phyloP scores from a whole-genome alignment of 345 rosid species.

The Boechera divaricarpa region DNA sequence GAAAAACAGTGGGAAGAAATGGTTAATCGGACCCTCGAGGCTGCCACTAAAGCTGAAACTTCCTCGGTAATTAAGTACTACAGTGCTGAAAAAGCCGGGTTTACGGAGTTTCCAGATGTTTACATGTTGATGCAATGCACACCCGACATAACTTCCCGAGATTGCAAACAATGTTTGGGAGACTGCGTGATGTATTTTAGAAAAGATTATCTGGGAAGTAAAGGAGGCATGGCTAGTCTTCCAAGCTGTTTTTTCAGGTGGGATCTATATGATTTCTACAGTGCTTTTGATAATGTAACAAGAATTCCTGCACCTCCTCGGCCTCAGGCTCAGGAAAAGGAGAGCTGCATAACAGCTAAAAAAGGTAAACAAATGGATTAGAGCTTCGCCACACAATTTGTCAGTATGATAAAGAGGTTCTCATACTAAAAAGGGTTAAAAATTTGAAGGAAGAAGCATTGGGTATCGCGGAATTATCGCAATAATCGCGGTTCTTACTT shows the following conservation, averaged over 20 bases:
- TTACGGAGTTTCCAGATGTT: neutral
- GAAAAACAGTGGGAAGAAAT: conserved; percentile 33
- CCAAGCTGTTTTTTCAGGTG: conserved; percentile 54
- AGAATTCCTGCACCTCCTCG: conserved; percentile 23
- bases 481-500: conserved; percentile 24
- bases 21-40: conserved; percentile 4
- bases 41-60: neutral
- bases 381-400: too few species aligned
- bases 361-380: conserved; percentile 3
- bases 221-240: conserved; percentile 46
- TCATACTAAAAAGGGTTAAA: neutral
- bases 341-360: neutral
- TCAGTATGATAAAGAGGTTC: neutral
- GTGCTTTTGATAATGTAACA: conserved; percentile 9
- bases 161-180: conserved; percentile 42
- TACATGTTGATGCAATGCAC: conserved; percentile 53
- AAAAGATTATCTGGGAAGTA: conserved; percentile 19
- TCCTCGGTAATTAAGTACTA: conserved; percentile 40
- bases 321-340: neutral
- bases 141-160: conserved; percentile 48
- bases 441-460: conserved; percentile 1
- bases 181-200: neutral
- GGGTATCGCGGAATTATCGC: neutral
- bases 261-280: conserved; percentile 43
- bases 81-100: conserved; percentile 31